Evolutionary conservation across 768 basidiomycete species (phyloP).

Genomic region (Tulasnella sp.): DNA sequence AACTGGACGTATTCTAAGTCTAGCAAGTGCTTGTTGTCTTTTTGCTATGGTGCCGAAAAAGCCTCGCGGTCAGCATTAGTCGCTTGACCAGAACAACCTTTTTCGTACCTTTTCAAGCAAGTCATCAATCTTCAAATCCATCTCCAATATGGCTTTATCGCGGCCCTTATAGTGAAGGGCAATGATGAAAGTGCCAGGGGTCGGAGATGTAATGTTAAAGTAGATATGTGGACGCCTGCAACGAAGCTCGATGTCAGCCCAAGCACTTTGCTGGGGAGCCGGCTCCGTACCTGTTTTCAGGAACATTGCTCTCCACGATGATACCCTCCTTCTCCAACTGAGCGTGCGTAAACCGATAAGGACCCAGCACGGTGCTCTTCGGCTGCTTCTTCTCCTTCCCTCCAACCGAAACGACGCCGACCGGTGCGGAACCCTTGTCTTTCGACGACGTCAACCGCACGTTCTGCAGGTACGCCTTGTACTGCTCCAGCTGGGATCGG

Average conservation of each 20-base stretch:
- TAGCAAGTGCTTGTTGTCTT: constrained; percentile 94
- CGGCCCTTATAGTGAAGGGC: constrained; percentile 98
- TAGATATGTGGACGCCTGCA: constrained; percentile 93
- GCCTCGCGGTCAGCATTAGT: not conserved
- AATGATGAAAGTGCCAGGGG: constrained; percentile 98
- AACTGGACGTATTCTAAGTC: constrained; percentile 98
- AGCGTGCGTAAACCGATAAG: constrained; percentile 96
- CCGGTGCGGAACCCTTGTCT: constrained; percentile 85
- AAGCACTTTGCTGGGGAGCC: constrained; percentile 8
- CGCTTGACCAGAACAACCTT: not conserved
- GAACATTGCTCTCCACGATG: constrained; percentile 98
- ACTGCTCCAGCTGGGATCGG: constrained; percentile 94
- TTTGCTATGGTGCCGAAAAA: constrained; percentile 68
- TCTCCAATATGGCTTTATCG: constrained; percentile 98
- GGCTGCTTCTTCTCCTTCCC: constrained; percentile 95
- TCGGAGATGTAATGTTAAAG: constrained; percentile 98
- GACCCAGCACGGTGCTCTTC: constrained; percentile 87
- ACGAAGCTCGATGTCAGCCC: constrained; percentile 30
- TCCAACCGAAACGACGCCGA: constrained; percentile 93
- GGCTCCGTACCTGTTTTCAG: constrained; percentile 87
- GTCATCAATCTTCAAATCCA: constrained; percentile 99
- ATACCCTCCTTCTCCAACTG: constrained; percentile 99
- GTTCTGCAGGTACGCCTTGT: constrained; percentile 99
- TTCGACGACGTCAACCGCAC: constrained; percentile 84
- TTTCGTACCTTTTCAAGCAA: constrained; percentile 88